These are phyloP conservation scores for Tephrocybe sp. DNA, from an alignment of 768 basidiomycete species.

Conservation along the genomic window DNA sequence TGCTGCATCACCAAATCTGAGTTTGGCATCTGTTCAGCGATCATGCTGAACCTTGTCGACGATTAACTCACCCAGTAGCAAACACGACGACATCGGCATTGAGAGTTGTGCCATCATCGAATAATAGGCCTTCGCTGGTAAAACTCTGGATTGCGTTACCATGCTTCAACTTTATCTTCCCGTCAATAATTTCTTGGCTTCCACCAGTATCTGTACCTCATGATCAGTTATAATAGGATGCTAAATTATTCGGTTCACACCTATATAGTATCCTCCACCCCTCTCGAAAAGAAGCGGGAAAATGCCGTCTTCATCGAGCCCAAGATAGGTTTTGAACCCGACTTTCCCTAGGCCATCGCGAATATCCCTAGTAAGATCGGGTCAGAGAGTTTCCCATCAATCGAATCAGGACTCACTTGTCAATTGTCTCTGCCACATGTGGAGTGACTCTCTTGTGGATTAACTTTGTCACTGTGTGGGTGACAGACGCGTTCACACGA, in stretches of 20 bases:
- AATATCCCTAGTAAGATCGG: constrained; percentile 28
- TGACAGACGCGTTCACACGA: constrained; percentile 15
- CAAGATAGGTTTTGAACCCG: constrained; percentile 36
- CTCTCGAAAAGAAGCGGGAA: constrained; percentile 26
- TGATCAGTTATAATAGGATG: not conserved
- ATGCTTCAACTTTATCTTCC: constrained; percentile 70
- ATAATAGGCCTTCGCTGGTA: constrained; percentile 39
- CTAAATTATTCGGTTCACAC: constrained; percentile 18
- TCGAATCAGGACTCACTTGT: constrained; percentile 9
- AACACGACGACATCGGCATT: constrained; percentile 56
- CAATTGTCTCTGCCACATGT: constrained; percentile 10
- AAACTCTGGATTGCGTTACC: constrained; percentile 47
- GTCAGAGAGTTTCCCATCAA: not conserved
- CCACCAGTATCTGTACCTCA: constrained; percentile 49
- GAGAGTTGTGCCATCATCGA: constrained; percentile 45
- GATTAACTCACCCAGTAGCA: constrained; percentile 46
- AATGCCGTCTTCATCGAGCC: constrained; percentile 34
- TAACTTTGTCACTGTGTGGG: constrained; percentile 7
- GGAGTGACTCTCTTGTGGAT: constrained; percentile 12
- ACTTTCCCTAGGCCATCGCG: constrained; percentile 31
- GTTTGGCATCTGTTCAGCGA: not conserved
- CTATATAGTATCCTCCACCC: constrained; percentile 36
- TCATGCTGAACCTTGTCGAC: not conserved
- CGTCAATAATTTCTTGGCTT: constrained; percentile 59
- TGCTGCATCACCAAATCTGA: constrained; percentile 44